Evolutionary conservation across 176 grass and related monocot species (phyloP), one percentile per base, ranked within the genome.

Genomic region (Alopecurus myosuroides): DNA sequence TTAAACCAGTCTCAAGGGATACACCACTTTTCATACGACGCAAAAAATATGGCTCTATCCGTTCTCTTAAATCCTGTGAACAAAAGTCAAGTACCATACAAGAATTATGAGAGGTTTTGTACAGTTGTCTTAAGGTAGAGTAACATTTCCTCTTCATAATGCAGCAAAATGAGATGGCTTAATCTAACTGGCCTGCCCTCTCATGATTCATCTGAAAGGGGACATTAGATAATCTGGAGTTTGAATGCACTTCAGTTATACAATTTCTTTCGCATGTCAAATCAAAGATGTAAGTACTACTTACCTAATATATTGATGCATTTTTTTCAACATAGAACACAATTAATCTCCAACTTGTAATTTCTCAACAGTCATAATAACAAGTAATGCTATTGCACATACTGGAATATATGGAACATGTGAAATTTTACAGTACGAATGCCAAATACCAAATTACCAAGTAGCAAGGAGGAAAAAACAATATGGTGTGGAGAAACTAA

Each of bases 21-120:
- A 95, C 91, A 86, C 92, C 87, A 86, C 33, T 91, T 91, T 98
- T 98, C 77, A 93, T 76, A 15, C 89, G 88, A 17, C 87, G 89
- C 76, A 98, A 76, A 83, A 98, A 93, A 56, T 93, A 95, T 66
- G 92, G 92, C 56, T 93, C 88, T 67, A 95, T 98, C 60, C 82
- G 77, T 71, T 95, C 90, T 87, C 92, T 95, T 84, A 98, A 75
- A 86, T 95, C 90, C 95, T 95, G 52, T 79, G 11, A 22, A 77
- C n/a, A 80, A 79, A 56, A 60, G 20, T 78, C 28, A 15, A 66
- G 57, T 52, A 77, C 45, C n/a, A 84, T 23, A 81, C 42, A 28
- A 65, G 48, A 85, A 76, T 83, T 50, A 87, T 40, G 46, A 81
- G 18, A 83, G 72, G 19, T 42, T 48, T 78, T 53, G 82, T 34